Percentiles rank a stretch among this genome's conserved stretches.
Evolutionary conservation across 1,139 yeast species (phyloP).

Genomic region (Eremothecium gossypii): DNA sequence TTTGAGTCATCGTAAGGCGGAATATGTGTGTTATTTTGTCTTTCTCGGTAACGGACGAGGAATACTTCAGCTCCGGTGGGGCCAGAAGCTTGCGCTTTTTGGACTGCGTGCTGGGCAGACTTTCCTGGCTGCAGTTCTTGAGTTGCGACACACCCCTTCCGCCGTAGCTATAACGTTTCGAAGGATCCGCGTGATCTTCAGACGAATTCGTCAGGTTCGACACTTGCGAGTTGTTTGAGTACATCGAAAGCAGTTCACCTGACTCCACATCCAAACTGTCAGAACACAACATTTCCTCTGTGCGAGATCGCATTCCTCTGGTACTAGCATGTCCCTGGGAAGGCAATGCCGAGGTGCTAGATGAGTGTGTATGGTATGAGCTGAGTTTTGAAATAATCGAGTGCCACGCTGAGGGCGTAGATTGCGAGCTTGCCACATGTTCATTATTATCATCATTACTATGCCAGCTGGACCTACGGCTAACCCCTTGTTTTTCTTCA

Average conservation of each 20-base stretch:
- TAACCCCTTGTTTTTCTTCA: constrained; percentile 1
- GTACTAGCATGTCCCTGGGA: neutral
- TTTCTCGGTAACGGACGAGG: constrained; percentile 7
- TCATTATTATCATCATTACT: constrained; percentile 5
- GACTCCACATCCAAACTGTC: constrained; percentile 11
- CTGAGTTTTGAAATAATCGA: neutral
- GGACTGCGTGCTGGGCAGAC: neutral
- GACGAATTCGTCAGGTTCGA: constrained; percentile 4
- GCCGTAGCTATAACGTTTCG: neutral
- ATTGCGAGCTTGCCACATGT: neutral
- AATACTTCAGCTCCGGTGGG: constrained; percentile 17
- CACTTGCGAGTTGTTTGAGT: constrained; percentile 15
- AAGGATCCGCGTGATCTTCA: neutral
- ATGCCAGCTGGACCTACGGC: constrained; percentile 1
- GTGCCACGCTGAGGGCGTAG: constrained; percentile 1
- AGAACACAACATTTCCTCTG: neutral
- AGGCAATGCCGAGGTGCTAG: neutral
- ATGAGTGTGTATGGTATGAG: neutral
- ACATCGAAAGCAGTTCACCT: constrained; percentile 16
- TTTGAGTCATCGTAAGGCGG: constrained; percentile 9
- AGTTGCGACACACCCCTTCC: neutral
- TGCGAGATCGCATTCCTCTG: neutral
- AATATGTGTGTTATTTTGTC: constrained; percentile 9
- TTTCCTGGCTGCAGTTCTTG: neutral
- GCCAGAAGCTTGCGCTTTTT: constrained; percentile 17